phyloP scores from a whole-genome alignment of 2,329 filamentous ascomycete genomes.

The Curvularia sp. region DNA sequence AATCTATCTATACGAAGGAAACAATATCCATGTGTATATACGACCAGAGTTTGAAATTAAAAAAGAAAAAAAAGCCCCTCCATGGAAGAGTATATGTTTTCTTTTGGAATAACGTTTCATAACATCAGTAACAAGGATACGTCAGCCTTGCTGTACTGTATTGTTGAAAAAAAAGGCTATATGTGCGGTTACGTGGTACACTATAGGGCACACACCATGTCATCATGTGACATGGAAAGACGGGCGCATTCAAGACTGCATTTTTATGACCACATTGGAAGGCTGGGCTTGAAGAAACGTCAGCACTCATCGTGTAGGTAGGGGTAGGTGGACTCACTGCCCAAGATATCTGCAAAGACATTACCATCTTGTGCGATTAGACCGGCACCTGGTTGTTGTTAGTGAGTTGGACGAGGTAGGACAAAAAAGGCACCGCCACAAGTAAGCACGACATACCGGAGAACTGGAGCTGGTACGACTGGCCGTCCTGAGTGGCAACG shows the following conservation, averaged over 20 bases:
- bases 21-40: neutral
- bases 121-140: neutral
- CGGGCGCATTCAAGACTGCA: conserved; percentile 3
- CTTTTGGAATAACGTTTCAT: neutral
- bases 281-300: neutral
- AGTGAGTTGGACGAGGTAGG: neutral
- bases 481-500: conserved; percentile 25
- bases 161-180: neutral
- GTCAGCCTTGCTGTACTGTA: neutral
- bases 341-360: conserved; percentile 23
- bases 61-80: too few relatives aligned
- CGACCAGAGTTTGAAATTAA: neutral
- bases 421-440: neutral
- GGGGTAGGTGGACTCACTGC: conserved; percentile 14
- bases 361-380: conserved; percentile 20
- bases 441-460: conserved; percentile 21
- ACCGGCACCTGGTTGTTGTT: conserved; percentile 15
- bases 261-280: conserved; percentile 12
- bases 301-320: neutral
- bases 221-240: neutral
- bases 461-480: conserved; percentile 25
- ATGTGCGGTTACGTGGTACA: neutral
- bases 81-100: neutral
- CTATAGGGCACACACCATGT: neutral
- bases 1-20: too few relatives aligned